Evolutionary conservation across 2,329 filamentous ascomycete species (phyloP), one percentile per base, ranked within the genome.

Genomic region (Neopestalotiopsis sp.): DNA sequence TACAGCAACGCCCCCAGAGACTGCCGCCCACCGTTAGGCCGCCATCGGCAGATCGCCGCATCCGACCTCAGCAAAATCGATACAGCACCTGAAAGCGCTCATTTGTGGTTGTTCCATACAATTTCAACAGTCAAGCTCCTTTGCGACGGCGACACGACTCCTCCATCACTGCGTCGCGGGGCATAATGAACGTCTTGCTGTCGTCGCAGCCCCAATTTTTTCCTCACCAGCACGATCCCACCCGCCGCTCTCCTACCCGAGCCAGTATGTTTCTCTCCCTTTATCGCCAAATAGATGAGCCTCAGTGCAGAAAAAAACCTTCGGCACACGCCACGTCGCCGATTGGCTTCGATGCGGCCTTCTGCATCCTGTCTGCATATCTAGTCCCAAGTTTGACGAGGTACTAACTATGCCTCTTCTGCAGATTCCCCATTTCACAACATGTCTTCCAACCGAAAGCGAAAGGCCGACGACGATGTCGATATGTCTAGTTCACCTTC

Each of bases 401-500:
- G 42, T 28, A 60, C 67, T 74, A 69, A 74, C 57, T 49, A 20
- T 38, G 13, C 34, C 68, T 69, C 28, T 52, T 28, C 61, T 30
- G 28, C 72, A 86, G 84, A 81, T 74, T 82, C 84, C 72, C 85
- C 88, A 9, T 85, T 87, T 73, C 78, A 87, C 70, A 86, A 80
- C 79, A 89, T 90, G 85, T 74, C 80, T 20, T 73, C 77, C 45
- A 84, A 81, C 74, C 85, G 88, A 74, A 98, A 98, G 86, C 91
- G 96, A 82, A 98, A 98, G 86, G 94, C 94, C 76, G 90, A 91
- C 68, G 90, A 91, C 65, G 93, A 95, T 72, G 91, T 92, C 78
- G 92, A 95, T 78, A 98, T 98, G 94, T 94, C 92, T 69, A 91
- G 95, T 75, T 98, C 95, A 49, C 95, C 95, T 6, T 88, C 89